Conservation (phyloP, 805 yeast species). For the Kodamaea jinghongensis region DNA sequence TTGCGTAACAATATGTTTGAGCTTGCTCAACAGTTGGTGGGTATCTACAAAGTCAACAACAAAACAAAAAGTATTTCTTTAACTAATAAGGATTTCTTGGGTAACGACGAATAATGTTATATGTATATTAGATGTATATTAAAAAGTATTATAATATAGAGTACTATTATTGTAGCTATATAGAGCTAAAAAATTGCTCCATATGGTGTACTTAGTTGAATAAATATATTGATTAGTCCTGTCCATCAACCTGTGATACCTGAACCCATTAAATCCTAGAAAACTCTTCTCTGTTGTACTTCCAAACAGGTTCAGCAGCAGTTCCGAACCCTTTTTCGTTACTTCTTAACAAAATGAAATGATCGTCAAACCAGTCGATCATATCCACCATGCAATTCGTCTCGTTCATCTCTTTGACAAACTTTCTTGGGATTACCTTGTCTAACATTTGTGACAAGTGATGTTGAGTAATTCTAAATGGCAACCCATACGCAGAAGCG, state of each 20-base stretch:
- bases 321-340: conserved; percentile 71
- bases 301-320: conserved; percentile 36
- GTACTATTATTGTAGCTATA: too few relatives aligned
- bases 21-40: conserved; percentile 88
- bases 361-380: conserved; percentile 77
- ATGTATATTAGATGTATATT: conserved; percentile 9
- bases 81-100: conserved; percentile 55
- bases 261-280: conserved; percentile 7
- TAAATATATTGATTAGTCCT: too few relatives aligned
- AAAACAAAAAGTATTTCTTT: conserved; percentile 84
- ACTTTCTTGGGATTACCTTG: conserved; percentile 35
- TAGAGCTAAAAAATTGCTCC: too few relatives aligned
- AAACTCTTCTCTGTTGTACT: conserved; percentile 8
- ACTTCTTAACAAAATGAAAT: conserved; percentile 62
- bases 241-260: too few relatives aligned
- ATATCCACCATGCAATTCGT: conserved; percentile 56
- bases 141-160: neutral
- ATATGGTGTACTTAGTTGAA: too few relatives aligned
- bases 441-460: conserved; percentile 87
- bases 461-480: conserved; percentile 80
- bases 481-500: conserved; percentile 77
- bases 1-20: conserved; percentile 97
- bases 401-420: conserved; percentile 58
- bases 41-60: conserved; percentile 89
- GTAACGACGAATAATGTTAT: conserved; percentile 4